Percentiles rank a stretch among this genome's conserved stretches.
These are phyloP conservation scores for Luvunga scandens DNA, from an alignment of 345 rosid genomes.

Conservation along the genomic window DNA sequence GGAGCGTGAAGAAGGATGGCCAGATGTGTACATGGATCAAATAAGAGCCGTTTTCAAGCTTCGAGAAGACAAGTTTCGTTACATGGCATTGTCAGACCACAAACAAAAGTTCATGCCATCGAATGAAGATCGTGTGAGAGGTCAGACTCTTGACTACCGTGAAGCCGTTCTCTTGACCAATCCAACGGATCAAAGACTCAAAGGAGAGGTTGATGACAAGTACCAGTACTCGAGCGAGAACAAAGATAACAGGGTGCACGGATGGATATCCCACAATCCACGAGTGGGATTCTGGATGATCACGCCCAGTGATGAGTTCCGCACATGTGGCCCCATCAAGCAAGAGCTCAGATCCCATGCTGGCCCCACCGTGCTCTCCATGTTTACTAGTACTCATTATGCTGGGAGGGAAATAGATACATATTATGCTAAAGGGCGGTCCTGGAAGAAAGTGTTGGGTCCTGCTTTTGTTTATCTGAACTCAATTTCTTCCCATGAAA, in stretches of 20 bases:
- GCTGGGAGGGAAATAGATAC: conserved; percentile 58
- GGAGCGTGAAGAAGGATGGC: conserved; percentile 74
- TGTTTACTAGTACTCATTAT: conserved; percentile 78
- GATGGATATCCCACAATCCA: conserved; percentile 61
- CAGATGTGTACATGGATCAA: conserved; percentile 79
- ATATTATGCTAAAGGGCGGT: conserved; percentile 36
- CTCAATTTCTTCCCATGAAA: conserved; percentile 28
- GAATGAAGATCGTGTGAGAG: conserved; percentile 35
- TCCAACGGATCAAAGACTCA: conserved; percentile 46
- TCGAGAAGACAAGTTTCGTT: conserved; percentile 53
- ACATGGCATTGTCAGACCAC: conserved; percentile 71
- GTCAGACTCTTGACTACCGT: conserved; percentile 54
- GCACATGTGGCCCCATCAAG: conserved; percentile 60
- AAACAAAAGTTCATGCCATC: conserved; percentile 71
- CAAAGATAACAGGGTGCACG: conserved; percentile 60
- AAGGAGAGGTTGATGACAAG: conserved; percentile 92
- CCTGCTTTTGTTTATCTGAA: conserved; percentile 76
- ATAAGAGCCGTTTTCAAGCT: conserved; percentile 81
- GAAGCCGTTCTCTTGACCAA: conserved; percentile 83
- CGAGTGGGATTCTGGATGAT: conserved; percentile 82
- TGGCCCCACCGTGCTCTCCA: conserved; percentile 60
- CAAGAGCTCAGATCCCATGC: conserved; percentile 85
- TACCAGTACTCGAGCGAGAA: conserved; percentile 65
- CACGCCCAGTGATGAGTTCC: conserved; percentile 72
- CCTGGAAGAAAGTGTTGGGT: conserved; percentile 78